phyloP scores from a whole-genome alignment of 202 grass and related monocot species.

The Hordeum pubiflorum region DNA sequence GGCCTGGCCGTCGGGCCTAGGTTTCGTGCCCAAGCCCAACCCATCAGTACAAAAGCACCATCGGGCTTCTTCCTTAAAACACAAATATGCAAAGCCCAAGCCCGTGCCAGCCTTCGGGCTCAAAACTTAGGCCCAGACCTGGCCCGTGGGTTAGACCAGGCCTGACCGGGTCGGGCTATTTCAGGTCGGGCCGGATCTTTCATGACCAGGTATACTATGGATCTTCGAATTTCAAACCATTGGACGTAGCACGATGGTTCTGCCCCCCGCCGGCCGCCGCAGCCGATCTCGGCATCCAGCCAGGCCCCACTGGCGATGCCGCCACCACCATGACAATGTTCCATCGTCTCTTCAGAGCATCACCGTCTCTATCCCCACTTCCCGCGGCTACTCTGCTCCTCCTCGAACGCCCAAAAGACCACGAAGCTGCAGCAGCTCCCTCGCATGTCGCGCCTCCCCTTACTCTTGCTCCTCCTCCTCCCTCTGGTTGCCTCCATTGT shows the following conservation, averaged over 20 bases:
- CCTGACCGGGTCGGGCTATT: no score
- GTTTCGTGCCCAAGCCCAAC: no score
- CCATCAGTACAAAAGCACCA: no score
- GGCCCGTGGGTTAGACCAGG: no score
- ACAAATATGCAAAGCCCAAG: no score
- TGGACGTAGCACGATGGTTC: neutral
- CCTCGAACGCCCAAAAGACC: neutral
- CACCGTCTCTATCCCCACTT: neutral
- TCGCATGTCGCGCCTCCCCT: neutral
- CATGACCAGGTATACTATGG: no score
- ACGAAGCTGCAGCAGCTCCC: neutral
- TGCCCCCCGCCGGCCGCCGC: neutral
- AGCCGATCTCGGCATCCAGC: neutral
- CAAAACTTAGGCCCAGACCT: no score
- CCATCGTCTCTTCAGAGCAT: neutral
- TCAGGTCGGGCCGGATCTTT: no score
- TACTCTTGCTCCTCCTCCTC: constrained; percentile 1
- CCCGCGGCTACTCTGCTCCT: neutral
- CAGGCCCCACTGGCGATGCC: neutral
- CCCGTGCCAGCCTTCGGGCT: no score
- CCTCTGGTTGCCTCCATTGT: neutral
- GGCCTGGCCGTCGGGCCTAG: no score
- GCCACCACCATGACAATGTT: neutral
- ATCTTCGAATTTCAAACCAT: neutral
- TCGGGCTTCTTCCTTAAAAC: no score